A percentile compares a stretch with the other conserved stretches of the same genome.
phyloP scores from a whole-genome alignment of 2,329 filamentous ascomycete genomes.

The Fusarium citri region DNA sequence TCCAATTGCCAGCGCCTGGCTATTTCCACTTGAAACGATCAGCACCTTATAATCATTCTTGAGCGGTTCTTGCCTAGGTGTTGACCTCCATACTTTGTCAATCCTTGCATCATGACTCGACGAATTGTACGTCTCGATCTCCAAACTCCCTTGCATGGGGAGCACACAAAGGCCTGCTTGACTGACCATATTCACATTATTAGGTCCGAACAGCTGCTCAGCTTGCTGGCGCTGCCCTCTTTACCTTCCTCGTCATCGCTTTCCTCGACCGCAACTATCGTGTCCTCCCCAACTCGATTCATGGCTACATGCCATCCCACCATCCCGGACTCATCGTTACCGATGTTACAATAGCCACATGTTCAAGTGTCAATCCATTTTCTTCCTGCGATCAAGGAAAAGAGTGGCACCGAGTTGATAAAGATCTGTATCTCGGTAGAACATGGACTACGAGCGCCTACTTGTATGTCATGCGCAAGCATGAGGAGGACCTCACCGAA shows the following conservation, averaged over 20 bases:
- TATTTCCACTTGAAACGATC: constrained; percentile 35
- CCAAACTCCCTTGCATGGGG: neutral
- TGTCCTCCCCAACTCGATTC: constrained; percentile 85
- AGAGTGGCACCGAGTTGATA: constrained; percentile 85
- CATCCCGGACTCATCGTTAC: constrained; percentile 87
- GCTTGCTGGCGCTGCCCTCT: constrained; percentile 72
- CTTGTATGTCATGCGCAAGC: constrained; percentile 83
- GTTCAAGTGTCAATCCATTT: constrained; percentile 79
- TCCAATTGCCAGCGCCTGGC: constrained; percentile 24
- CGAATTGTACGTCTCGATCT: constrained; percentile 49
- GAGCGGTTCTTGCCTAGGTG: neutral
- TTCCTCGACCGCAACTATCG: constrained; percentile 90
- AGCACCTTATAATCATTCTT: constrained; percentile 9
- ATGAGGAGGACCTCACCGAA: constrained; percentile 81
- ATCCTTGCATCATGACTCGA: constrained; percentile 50
- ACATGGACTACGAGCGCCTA: constrained; percentile 82
- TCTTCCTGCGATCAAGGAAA: constrained; percentile 81
- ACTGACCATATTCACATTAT: constrained; percentile 11
- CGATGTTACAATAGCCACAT: constrained; percentile 82
- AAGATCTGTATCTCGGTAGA: constrained; percentile 84
- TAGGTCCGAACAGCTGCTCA: constrained; percentile 79
- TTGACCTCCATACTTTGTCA: constrained; percentile 10
- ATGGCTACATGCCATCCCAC: constrained; percentile 87
- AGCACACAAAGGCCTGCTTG: neutral
- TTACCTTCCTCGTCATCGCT: constrained; percentile 78